A percentile compares a stretch with the other conserved stretches of the same genome.
phyloP scores from a whole-genome alignment of 1,139 yeast species.

The Suhomyces coccinellae region DNA sequence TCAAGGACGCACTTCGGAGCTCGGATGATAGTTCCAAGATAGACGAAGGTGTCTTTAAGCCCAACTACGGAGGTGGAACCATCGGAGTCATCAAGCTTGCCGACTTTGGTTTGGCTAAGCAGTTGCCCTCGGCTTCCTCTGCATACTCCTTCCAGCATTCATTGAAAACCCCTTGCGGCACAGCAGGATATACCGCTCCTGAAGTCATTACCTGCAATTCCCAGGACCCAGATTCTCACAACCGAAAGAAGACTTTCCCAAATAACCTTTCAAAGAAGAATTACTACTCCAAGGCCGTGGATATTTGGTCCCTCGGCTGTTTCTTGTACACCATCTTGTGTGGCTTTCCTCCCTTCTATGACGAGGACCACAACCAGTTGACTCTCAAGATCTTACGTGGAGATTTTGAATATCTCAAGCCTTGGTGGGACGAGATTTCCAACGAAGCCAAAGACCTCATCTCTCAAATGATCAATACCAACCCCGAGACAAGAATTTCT shows the following conservation, averaged over 20 bases:
- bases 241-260: conserved; percentile 16
- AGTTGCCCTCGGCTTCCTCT: conserved; percentile 66
- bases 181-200: conserved; percentile 91
- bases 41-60: conserved; percentile 83
- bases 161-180: conserved; percentile 86
- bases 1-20: conserved; percentile 48
- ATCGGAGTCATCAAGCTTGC: conserved; percentile 85
- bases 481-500: conserved; percentile 68
- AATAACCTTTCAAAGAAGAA: conserved; percentile 54
- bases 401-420: conserved; percentile 76
- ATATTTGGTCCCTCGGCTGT: conserved; percentile 96
- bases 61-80: conserved; percentile 86
- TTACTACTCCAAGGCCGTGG: conserved; percentile 84
- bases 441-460: conserved; percentile 69
- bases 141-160: conserved; percentile 24
- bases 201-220: conserved; percentile 67
- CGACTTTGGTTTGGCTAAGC: conserved; percentile 90
- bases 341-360: conserved; percentile 97
- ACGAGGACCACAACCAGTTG: conserved; percentile 77
- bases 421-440: conserved; percentile 98
- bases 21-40: conserved; percentile 76
- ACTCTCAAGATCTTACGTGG: conserved; percentile 84
- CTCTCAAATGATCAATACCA: conserved; percentile 50
- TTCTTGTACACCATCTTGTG: conserved; percentile 85
- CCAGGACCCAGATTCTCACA: conserved; percentile 8